Evolutionary conservation across 2,329 filamentous ascomycete genomes (phyloP).

Genomic region (Aspergillus felis): DNA sequence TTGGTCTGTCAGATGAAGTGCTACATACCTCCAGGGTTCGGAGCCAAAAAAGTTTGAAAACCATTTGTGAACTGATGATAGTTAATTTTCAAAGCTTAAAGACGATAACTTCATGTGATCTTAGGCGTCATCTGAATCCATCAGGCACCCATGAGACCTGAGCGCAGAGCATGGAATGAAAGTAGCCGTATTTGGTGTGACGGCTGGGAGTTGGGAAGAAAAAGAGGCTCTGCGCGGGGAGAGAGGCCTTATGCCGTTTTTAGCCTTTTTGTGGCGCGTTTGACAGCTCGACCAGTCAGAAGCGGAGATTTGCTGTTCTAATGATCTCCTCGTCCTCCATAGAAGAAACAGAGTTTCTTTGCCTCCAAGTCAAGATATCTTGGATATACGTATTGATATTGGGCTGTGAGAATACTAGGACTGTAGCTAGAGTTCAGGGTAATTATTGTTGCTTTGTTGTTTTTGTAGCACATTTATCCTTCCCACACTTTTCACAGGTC

Average conservation of each 20-base stretch:
- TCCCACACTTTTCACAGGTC: neutral
- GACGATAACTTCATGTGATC: neutral
- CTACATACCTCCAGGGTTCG: constrained; percentile 34
- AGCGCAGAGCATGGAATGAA: neutral
- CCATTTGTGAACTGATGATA: constrained; percentile 16
- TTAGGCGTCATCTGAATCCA: neutral
- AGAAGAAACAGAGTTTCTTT: neutral
- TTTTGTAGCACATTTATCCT: neutral
- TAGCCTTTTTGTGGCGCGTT: neutral
- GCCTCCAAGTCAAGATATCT: neutral
- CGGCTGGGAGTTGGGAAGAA: neutral
- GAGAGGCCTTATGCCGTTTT: neutral
- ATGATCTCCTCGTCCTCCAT: neutral
- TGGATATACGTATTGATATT: neutral
- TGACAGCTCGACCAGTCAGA: neutral
- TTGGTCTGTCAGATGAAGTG: neutral
- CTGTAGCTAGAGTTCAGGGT: no score
- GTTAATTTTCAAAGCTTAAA: neutral
- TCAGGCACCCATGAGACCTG: neutral
- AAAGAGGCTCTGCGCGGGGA: neutral
- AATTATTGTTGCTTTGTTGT: neutral
- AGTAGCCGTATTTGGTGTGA: neutral
- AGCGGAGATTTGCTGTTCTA: neutral
- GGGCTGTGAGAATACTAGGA: no score
- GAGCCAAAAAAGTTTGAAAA: constrained; percentile 26